Evolutionary conservation across 2,329 filamentous ascomycete species (phyloP).

Genomic region (Ophiosphaerella korrae): DNA sequence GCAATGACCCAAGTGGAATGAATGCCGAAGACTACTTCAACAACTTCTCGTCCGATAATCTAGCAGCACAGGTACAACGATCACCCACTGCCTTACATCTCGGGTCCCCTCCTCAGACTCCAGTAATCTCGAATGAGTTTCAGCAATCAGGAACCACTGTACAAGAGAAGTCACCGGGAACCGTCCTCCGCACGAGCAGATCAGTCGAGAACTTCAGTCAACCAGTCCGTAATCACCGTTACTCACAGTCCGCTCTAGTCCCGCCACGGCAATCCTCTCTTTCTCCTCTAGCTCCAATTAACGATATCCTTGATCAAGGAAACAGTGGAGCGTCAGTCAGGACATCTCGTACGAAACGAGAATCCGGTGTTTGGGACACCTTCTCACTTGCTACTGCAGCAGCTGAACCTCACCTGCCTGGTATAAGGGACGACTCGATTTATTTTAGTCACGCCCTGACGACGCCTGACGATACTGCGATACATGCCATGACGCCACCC

Average conservation of each 20-base stretch:
- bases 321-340: slow-evolving; percentile 1
- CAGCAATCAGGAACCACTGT: slow-evolving; percentile 14
- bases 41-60: slow-evolving; percentile 35
- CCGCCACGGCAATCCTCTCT: slow-evolving; percentile 48
- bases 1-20: slow-evolving; percentile 58
- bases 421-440: slow-evolving; percentile 36
- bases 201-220: slow-evolving; percentile 61
- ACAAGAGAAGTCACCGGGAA: slow-evolving; percentile 15
- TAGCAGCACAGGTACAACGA: slow-evolving; percentile 17
- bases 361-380: slow-evolving; percentile 42
- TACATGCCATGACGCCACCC: slow-evolving; percentile 47
- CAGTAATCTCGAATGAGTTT: slow-evolving; percentile 15
- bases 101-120: slow-evolving; percentile 32
- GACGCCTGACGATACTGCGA: slow-evolving; percentile 49
- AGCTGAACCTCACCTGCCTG: slow-evolving; percentile 20
- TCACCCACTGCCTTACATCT: slow-evolving; percentile 22
- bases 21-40: slow-evolving; percentile 51
- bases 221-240: slow-evolving; percentile 50
- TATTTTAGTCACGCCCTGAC: slow-evolving; percentile 49
- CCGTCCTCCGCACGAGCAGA: slow-evolving; percentile 34
- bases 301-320: slow-evolving; percentile 24
- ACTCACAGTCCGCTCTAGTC: slow-evolving; percentile 47
- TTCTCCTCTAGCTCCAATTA: slow-evolving; percentile 21
- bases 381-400: slow-evolving; percentile 27
- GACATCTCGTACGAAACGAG: slow-evolving; percentile 28